Evolutionary conservation across 78 protist species (phyloP).

Genomic region (Goniomonas avonlea): DNA sequence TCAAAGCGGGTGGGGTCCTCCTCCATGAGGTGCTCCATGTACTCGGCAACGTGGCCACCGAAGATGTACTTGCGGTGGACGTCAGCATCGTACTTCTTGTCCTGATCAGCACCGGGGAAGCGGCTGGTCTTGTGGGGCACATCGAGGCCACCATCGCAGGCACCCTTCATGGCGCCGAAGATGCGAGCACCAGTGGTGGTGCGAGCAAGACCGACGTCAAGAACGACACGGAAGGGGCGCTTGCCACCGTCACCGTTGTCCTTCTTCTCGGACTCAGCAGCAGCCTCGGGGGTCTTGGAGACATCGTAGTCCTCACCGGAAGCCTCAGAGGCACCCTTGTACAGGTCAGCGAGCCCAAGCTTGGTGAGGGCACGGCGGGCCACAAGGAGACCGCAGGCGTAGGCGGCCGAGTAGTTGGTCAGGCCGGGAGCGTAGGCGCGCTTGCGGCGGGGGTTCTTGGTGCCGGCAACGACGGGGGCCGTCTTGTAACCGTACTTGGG

Average conservation of each 20-base stretch:
- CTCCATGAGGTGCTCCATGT: slow-evolving; percentile 85
- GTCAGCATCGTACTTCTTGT: slow-evolving; percentile 66
- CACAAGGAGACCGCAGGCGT: slow-evolving; percentile 91
- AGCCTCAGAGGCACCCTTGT: slow-evolving; percentile 29
- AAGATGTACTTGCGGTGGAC: slow-evolving; percentile 74
- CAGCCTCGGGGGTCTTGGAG: too few species aligned
- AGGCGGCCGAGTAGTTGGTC: slow-evolving; percentile 40
- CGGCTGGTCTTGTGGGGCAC: slow-evolving; percentile 90
- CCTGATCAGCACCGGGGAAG: slow-evolving; percentile 81
- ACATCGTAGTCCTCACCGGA: slow-evolving; percentile 46
- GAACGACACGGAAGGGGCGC: slow-evolving; percentile 87
- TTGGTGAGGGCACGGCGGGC: slow-evolving; percentile 92
- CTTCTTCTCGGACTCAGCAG: neutral
- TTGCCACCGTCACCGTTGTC: too few species aligned
- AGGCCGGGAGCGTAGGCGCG: neutral
- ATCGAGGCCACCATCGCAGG: slow-evolving; percentile 94
- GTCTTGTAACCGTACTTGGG: slow-evolving; percentile 43
- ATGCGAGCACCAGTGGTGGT: slow-evolving; percentile 93
- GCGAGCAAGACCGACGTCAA: slow-evolving; percentile 92
- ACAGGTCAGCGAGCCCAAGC: slow-evolving; percentile 62
- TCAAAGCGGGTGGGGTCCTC: slow-evolving; percentile 84
- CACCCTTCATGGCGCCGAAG: slow-evolving; percentile 87
- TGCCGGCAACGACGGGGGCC: too few species aligned
- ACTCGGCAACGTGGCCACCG: slow-evolving; percentile 93
- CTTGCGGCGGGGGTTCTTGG: too few species aligned